Percentiles rank a stretch among this genome's conserved stretches.
Conservation (phyloP, 2,329 filamentous ascomycete species). For the Sclerotinia subarctica region DNA sequence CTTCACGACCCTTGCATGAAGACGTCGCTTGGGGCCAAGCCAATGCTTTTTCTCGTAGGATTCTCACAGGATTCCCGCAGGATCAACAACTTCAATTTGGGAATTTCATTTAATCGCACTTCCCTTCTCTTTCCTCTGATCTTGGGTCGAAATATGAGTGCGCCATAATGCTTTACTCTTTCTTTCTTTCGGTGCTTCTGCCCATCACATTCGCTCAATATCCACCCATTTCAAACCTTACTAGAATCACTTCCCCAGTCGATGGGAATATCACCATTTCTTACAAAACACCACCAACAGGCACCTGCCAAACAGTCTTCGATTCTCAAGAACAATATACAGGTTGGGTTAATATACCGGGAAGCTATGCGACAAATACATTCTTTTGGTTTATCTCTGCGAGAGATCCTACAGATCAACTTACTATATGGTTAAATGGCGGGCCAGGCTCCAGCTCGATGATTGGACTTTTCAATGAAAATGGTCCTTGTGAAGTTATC, state of each 20-base stretch:
- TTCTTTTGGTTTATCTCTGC: conserved; percentile 50
- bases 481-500: conserved; percentile 53
- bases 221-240: conserved; percentile 46
- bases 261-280: conserved; percentile 62
- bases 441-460: conserved; percentile 64
- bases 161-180: conserved; percentile 33
- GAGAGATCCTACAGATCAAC: conserved; percentile 46
- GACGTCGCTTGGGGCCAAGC: conserved; percentile 4
- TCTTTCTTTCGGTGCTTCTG: conserved; percentile 28
- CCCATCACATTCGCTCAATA: conserved; percentile 38
- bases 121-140: conserved; percentile 21
- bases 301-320: conserved; percentile 64
- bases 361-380: conserved; percentile 48
- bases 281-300: conserved; percentile 60
- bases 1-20: conserved; percentile 8
- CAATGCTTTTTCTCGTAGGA: conserved; percentile 5
- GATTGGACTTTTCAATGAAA: conserved; percentile 60
- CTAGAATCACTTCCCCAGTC: conserved; percentile 59
- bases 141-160: conserved; percentile 32
- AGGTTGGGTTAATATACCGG: conserved; percentile 65
- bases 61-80: conserved; percentile 8
- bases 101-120: not conserved
- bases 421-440: conserved; percentile 66
- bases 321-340: conserved; percentile 64
- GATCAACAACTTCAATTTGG: conserved; percentile 8